Conservation (phyloP, 345 rosid genomes). For the Arabidopsis thaliana region TAIR10.1 NC_003071.7:7601001-7601500, state of each 20-base stretch:
- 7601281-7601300: neutral
- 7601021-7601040: neutral
- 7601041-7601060: neutral
- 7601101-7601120: neutral
- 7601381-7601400: neutral
- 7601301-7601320: neutral
- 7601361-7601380: neutral
- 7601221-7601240: neutral
- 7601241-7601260: neutral
- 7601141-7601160: neutral
- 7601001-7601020: neutral
- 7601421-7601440: neutral
- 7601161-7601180: neutral
- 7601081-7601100: neutral
- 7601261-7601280: neutral
- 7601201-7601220: neutral
- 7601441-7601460: neutral
- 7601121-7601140: neutral
- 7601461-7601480: neutral
- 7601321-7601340: neutral
- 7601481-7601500: neutral
- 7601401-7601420: neutral
- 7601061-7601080: neutral
- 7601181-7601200: neutral
- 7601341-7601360: neutral